Base-by-base conservation (phyloP, 495 filamentous ascomycete species). In the Bathelium albidoporum region DNA sequence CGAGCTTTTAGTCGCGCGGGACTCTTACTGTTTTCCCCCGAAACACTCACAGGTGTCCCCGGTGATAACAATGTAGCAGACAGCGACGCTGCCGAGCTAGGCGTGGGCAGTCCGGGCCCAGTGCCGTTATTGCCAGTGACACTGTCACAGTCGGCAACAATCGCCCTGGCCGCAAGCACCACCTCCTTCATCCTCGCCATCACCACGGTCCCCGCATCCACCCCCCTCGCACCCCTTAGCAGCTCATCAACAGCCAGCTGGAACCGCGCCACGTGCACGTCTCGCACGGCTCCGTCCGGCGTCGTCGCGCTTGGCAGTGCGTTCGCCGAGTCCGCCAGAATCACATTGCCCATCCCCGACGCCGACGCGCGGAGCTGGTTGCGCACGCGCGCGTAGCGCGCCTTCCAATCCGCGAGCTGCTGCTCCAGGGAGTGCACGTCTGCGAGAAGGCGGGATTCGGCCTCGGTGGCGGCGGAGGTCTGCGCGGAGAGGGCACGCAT, bases 221-320 rank as follows among this genome's bases (percentile, higher is more conserved):
- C 83, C 29, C 76, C 80, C 18, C 93, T 85, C 2, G 89, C 90
- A 45, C 79, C 79, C 39, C 85, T 85, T n/a, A 98, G 79, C 4
- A 97, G 82, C 69, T 97, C 94, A 70, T 97, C 94, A 63, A 98
- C 88, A 18, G 91, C 84, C 66, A 97, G 87, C 72, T 98, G 94
- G 80, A 95, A 97, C 66, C 89, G 90, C 39, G 94, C 96, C 55
- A 98, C 84, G 75, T 96, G 87, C 24, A 96, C 83, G 74, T 96
- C 92, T 74, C 87, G 89, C 58, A 98, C 84, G 28, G 93, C 71
- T 1, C 94, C 94, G 59, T 88, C 80, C 78, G 62, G 76, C 79
- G 3, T 82, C 83, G 65, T 93, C 86, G 31, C 59, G 58, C 2
- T 14, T 67, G 63, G 36, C 28, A 26, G 61, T 43, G 61, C 22